Conservation (phyloP, 108 stramenopile genomes). For the Nitzschia sp. region DNA sequence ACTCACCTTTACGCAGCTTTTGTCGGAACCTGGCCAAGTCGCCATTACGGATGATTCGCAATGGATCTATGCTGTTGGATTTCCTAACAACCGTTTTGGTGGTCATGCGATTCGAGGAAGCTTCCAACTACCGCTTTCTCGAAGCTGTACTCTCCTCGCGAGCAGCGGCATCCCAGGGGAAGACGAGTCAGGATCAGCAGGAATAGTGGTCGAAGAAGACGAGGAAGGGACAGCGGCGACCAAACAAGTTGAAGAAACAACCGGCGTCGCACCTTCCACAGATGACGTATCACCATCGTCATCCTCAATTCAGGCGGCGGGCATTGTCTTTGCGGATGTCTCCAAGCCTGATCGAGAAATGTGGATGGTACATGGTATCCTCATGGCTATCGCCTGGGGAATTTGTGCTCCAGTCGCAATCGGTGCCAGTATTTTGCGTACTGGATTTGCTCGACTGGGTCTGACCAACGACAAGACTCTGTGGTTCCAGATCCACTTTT, state of each 20-base stretch:
- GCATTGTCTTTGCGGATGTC: background rate
- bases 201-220: background rate
- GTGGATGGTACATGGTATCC: constrained; percentile 63
- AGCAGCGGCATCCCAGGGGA: background rate
- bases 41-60: constrained; percentile 6
- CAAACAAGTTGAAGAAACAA: background rate
- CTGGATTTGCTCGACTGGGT: constrained; percentile 5
- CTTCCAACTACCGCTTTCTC: background rate
- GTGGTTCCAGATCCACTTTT: constrained; percentile 41
- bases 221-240: background rate
- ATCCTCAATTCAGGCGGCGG: background rate
- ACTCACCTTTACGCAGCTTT: background rate
- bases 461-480: constrained; percentile 10
- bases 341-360: background rate
- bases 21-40: background rate
- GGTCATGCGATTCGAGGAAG: constrained; percentile 8
- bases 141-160: background rate
- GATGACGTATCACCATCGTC: no score
- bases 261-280: background rate
- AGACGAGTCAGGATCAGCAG: background rate
- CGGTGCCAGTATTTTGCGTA: constrained; percentile 42
- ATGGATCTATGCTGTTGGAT: constrained; percentile 21
- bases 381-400: constrained; percentile 63
- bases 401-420: constrained; percentile 58
- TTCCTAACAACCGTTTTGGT: background rate